phyloP scores from a whole-genome alignment of 2,329 filamentous ascomycete genomes.

The Talaromyces sp. region DNA sequence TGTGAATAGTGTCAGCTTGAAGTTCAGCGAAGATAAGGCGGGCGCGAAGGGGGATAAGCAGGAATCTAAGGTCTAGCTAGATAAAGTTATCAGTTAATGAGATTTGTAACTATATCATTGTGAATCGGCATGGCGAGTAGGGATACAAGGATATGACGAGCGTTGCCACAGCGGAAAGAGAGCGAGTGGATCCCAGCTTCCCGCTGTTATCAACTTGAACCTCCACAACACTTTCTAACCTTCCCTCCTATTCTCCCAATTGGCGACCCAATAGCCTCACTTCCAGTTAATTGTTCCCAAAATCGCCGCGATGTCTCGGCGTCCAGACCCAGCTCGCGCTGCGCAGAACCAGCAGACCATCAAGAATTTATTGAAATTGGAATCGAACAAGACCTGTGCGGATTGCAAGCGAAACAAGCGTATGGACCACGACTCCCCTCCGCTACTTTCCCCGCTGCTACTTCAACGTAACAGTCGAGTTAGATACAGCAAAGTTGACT shows the following conservation, averaged over 20 bases:
- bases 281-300: neutral
- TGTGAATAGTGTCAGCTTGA: slow-evolving; percentile 89
- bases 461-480: neutral
- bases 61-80: slow-evolving; percentile 27
- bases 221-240: neutral
- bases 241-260: slow-evolving; percentile 8
- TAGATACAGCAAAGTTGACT: neutral
- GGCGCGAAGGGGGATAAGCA: slow-evolving; percentile 41
- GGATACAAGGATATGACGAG: neutral
- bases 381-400: slow-evolving; percentile 92
- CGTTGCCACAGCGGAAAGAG: slow-evolving; percentile 5
- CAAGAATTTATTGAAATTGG: slow-evolving; percentile 90
- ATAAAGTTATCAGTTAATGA: neutral
- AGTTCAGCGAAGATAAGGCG: slow-evolving; percentile 67
- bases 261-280: neutral
- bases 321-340: slow-evolving; percentile 74
- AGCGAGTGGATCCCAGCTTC: slow-evolving; percentile 8
- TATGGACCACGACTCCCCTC: slow-evolving; percentile 38
- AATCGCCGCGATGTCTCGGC: slow-evolving; percentile 36
- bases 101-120: neutral
- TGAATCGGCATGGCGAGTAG: slow-evolving; percentile 9
- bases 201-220: slow-evolving; percentile 9
- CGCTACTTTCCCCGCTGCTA: slow-evolving; percentile 10
- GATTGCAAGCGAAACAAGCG: slow-evolving; percentile 99
- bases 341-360: slow-evolving; percentile 92